These are phyloP conservation scores for Fraxinus excelsior DNA, from an alignment of 257 asterid species.

Conservation along the genomic window DNA sequence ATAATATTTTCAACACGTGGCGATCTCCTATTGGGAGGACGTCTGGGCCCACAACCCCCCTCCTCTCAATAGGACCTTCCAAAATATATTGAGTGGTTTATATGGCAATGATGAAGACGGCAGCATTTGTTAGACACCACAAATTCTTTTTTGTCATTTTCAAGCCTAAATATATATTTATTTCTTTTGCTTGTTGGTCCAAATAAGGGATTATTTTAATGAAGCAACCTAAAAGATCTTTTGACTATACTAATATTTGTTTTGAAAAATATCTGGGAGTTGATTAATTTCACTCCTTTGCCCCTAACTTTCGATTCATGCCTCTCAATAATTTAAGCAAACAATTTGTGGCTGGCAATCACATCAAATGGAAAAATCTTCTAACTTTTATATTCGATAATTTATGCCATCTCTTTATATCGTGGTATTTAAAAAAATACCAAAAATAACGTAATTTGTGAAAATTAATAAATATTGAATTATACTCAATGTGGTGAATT, in stretches of 20 bases:
- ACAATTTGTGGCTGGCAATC: slow-evolving; percentile 41
- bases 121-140: slow-evolving; percentile 36
- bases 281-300: slow-evolving; percentile 6
- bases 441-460: no score
- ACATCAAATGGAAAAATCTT: slow-evolving; percentile 29
- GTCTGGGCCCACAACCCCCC: no score
- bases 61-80: no score
- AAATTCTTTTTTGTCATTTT: slow-evolving; percentile 2
- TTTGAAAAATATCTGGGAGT: slow-evolving; percentile 34
- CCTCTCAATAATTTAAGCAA: slow-evolving; percentile 29
- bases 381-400: not conserved
- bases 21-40: no score
- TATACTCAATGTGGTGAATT: no score
- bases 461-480: no score
- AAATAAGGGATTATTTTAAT: not conserved
- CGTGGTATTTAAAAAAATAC: no score
- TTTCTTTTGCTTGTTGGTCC: slow-evolving; percentile 1
- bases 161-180: slow-evolving; percentile 33
- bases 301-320: not conserved
- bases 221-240: slow-evolving; percentile 32
- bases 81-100: slow-evolving; percentile 16
- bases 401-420: no score
- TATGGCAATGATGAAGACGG: slow-evolving; percentile 28
- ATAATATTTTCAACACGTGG: no score
- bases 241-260: slow-evolving; percentile 6